Evolutionary conservation across 73 alveolate species (phyloP).

Genomic region (Paramecium primaurelia): DNA sequence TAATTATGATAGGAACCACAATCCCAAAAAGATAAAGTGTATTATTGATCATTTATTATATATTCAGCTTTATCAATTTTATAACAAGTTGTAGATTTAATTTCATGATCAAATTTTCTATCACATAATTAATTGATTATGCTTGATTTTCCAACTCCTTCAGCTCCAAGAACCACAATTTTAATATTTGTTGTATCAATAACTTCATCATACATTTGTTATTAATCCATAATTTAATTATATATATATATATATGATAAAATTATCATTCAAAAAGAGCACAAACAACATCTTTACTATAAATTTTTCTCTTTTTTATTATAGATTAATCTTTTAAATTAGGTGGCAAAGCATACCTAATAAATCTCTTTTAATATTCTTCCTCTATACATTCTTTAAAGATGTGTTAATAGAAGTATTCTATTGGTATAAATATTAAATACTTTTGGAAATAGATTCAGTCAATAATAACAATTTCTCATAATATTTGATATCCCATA

Average conservation of each 20-base stretch:
- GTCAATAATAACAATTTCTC: not conserved
- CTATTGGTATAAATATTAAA: not conserved
- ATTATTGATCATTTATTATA: not conserved
- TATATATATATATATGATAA: not conserved
- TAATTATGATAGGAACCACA: constrained; percentile 13
- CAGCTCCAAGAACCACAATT: not conserved
- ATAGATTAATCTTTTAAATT: not conserved
- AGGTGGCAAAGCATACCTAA: not conserved
- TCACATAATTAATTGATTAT: not conserved
- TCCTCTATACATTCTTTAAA: not conserved
- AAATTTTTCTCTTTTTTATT: not conserved
- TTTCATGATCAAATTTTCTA: not conserved
- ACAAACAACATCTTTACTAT: not conserved
- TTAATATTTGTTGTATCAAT: not conserved
- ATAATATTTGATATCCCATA: constrained; percentile 28
- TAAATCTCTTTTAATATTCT: not conserved
- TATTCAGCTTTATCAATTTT: not conserved
- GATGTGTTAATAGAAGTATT: not conserved
- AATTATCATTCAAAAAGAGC: constrained; percentile 13
- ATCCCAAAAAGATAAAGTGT: not conserved
- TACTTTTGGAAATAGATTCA: constrained; percentile 16
- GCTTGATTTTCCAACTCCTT: not conserved
- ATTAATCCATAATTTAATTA: not conserved
- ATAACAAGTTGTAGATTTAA: constrained; percentile 16
- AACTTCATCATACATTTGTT: not conserved